A percentile compares a stretch with the other conserved stretches of the same genome.
Evolutionary conservation across 495 filamentous ascomycete species (phyloP).

Genomic region (Stereocaulon alpinum): DNA sequence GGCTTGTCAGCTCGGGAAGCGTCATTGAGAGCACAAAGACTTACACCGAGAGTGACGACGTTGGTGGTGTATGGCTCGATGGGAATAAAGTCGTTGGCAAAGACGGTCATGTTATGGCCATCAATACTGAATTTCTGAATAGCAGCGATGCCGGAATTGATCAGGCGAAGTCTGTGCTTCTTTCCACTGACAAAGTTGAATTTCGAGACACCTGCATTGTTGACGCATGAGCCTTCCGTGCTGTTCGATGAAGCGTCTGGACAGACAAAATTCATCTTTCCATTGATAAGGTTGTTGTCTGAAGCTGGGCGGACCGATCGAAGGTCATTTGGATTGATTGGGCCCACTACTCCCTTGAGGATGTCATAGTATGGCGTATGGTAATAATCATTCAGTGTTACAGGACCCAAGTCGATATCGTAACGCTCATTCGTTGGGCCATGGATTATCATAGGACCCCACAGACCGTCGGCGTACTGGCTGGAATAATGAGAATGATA

Average conservation of each 20-base stretch:
- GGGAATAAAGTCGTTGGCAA: constrained; percentile 34
- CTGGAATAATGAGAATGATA: constrained; percentile 39
- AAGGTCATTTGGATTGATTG: neutral
- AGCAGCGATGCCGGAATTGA: constrained; percentile 44
- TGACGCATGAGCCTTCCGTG: constrained; percentile 21
- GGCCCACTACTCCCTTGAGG: constrained; percentile 7
- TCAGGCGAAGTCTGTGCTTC: constrained; percentile 42
- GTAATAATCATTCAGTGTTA: constrained; percentile 34
- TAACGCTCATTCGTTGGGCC: constrained; percentile 46
- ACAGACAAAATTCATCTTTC: neutral
- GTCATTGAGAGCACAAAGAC: neutral
- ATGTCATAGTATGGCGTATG: constrained; percentile 24
- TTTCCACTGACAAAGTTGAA: constrained; percentile 36
- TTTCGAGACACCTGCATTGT: constrained; percentile 27
- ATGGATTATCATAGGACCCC: constrained; percentile 48
- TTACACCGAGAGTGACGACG: constrained; percentile 10
- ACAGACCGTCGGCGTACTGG: constrained; percentile 37
- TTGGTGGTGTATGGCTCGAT: constrained; percentile 27
- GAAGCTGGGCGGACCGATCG: too few relatives aligned
- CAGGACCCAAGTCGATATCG: constrained; percentile 50
- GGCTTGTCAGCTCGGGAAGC: too few relatives aligned
- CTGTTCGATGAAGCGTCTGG: neutral
- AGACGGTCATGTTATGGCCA: constrained; percentile 26
- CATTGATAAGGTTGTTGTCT: too few relatives aligned
- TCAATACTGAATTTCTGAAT: constrained; percentile 33